These are phyloP conservation scores for Dovyalis caffra DNA, from an alignment of 345 rosid species.

Conservation along the genomic window DNA sequence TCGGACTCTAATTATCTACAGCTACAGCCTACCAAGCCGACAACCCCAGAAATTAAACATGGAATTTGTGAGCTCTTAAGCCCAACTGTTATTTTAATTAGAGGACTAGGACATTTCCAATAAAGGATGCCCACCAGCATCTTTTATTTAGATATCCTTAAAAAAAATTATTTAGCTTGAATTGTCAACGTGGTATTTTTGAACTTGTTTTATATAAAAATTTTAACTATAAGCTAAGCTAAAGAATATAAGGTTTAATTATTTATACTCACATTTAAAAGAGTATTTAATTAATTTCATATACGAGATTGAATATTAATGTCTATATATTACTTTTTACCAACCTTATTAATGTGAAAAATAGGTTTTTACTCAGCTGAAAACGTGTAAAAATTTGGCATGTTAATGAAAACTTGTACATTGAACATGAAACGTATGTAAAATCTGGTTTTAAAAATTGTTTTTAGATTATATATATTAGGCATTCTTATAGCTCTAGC, in stretches of 20 bases:
- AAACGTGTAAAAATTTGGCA: background rate
- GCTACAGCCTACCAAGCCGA: background rate
- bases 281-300: background rate
- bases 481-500: no score
- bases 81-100: background rate
- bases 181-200: background rate
- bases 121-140: background rate
- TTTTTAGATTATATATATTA: no score
- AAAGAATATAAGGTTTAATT: no score
- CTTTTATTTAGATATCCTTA: background rate
- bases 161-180: no score
- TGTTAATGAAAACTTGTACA: background rate
- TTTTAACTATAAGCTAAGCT: background rate
- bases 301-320: no score
- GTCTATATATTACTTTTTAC: background rate
- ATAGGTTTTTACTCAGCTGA: background rate
- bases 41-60: slow-evolving; percentile 5
- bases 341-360: background rate
- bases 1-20: no score
- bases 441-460: no score
- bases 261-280: no score
- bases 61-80: background rate
- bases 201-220: no score
- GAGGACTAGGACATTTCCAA: background rate
- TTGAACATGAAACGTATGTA: background rate